These are phyloP conservation scores for Diplocarpon rosae DNA, from an alignment of 2,329 filamentous ascomycete species.

Conservation along the genomic window DNA sequence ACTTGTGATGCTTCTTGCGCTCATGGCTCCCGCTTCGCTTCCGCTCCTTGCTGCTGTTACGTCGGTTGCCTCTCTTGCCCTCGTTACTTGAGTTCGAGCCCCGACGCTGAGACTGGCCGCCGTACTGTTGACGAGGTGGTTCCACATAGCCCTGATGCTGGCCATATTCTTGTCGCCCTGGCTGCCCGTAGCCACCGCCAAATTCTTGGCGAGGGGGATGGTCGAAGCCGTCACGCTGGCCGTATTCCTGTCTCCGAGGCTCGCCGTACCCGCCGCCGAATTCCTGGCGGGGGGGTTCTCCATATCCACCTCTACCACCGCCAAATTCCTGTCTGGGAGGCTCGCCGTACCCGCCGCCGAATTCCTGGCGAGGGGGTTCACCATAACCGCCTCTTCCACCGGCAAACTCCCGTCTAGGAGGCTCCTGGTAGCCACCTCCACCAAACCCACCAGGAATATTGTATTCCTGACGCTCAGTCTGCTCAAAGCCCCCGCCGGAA, in stretches of 20 bases:
- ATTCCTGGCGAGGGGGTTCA: slow-evolving; percentile 1
- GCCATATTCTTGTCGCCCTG: slow-evolving; percentile 1
- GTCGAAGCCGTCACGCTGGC: slow-evolving; percentile 8
- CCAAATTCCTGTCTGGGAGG: slow-evolving; percentile 5
- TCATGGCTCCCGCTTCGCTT: slow-evolving; percentile 7
- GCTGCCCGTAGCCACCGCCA: slow-evolving; percentile 7
- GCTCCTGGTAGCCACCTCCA: slow-evolving; percentile 20
- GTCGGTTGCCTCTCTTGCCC: background rate
- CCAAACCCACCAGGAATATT: slow-evolving; percentile 15
- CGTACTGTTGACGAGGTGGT: slow-evolving; percentile 3
- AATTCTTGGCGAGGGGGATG: slow-evolving; percentile 7
- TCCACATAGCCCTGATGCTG: slow-evolving; percentile 11
- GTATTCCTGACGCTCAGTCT: slow-evolving; percentile 36
- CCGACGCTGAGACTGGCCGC: slow-evolving; percentile 6
- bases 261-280: slow-evolving; percentile 1
- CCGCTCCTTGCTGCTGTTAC: too few relatives aligned
- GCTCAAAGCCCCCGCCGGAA: slow-evolving; percentile 45
- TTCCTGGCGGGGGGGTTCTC: background rate
- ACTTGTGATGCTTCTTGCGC: background rate
- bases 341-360: slow-evolving; percentile 11
- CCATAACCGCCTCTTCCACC: slow-evolving; percentile 1
- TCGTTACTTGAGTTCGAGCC: slow-evolving; percentile 1
- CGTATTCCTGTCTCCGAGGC: background rate
- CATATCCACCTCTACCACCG: slow-evolving; percentile 1
- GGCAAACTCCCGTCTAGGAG: slow-evolving; percentile 4